phyloP scores from a whole-genome alignment of 73 alveolate genomes.

The Paramecium pentaurelia region DNA sequence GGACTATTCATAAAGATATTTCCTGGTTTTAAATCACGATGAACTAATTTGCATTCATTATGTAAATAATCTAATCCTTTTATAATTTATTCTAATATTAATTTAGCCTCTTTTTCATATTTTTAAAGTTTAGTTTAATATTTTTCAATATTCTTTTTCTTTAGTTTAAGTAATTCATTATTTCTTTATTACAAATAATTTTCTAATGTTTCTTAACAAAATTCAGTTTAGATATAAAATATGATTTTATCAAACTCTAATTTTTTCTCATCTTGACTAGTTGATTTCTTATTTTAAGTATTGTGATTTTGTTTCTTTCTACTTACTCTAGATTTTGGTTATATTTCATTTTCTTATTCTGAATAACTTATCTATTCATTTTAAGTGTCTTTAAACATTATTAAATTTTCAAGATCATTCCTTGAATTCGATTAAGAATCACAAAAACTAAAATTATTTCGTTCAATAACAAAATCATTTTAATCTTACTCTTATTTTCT shows the following conservation, averaged over 20 bases:
- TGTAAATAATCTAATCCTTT: conserved; percentile 54
- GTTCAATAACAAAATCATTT: neutral
- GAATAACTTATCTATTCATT: conserved; percentile 27
- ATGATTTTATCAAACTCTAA: conserved; percentile 52
- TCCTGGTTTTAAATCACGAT: conserved; percentile 56
- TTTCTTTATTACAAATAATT: conserved; percentile 31
- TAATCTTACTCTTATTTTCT: conserved; percentile 19
- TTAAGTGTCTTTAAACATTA: neutral
- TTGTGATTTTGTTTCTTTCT: neutral
- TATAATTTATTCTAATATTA: conserved; percentile 14
- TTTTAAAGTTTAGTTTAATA: neutral
- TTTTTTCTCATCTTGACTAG: neutral
- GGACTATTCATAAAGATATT: conserved; percentile 46
- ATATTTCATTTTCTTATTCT: neutral
- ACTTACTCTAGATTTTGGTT: neutral
- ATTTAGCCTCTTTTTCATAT: conserved; percentile 32
- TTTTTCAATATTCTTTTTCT: conserved; percentile 4
- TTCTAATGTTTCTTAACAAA: conserved; percentile 46
- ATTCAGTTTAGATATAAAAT: conserved; percentile 49
- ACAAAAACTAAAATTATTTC: neutral
- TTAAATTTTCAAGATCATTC: conserved; percentile 14
- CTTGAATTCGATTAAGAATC: neutral
- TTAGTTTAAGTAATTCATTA: neutral
- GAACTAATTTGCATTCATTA: conserved; percentile 50
- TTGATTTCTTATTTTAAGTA: neutral